phyloP scores from a whole-genome alignment of 495 filamentous ascomycete genomes.

The Tuber magnatum region DNA sequence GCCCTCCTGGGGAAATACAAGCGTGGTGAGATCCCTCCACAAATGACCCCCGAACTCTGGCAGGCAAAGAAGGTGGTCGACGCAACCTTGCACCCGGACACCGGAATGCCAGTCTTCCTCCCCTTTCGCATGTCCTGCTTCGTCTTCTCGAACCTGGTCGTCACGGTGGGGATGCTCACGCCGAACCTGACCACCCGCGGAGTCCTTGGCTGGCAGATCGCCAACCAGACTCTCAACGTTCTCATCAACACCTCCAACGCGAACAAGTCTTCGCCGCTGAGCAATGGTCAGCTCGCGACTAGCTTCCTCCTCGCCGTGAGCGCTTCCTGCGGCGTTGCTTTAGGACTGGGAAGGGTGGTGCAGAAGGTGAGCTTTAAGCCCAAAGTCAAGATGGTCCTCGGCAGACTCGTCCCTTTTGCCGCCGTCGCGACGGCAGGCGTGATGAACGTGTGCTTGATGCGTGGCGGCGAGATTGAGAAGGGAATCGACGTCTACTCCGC shows the following conservation, averaged over 20 bases:
- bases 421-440: conserved; percentile 84
- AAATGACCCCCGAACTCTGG: conserved; percentile 89
- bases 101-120: conserved; percentile 80
- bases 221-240: conserved; percentile 96
- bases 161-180: conserved; percentile 97
- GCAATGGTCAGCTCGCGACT: conserved; percentile 67
- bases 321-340: conserved; percentile 83
- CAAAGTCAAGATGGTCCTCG: conserved; percentile 62
- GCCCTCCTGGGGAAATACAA: conserved; percentile 71
- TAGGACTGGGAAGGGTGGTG: conserved; percentile 85
- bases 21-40: conserved; percentile 56
- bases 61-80: conserved; percentile 92
- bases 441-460: conserved; percentile 95
- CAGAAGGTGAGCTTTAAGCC: conserved; percentile 59
- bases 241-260: conserved; percentile 95
- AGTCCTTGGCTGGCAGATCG: conserved; percentile 88
- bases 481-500: conserved; percentile 85
- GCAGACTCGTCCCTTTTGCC: conserved; percentile 85
- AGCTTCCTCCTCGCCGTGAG: conserved; percentile 89
- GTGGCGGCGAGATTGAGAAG: conserved; percentile 82
- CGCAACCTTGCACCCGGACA: conserved; percentile 93
- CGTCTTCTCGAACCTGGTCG: conserved; percentile 84
- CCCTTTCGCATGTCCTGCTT: conserved; percentile 97
- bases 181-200: conserved; percentile 74
- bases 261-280: conserved; percentile 88